These are phyloP conservation scores for Cytospora leucostoma DNA, from an alignment of 2,329 filamentous ascomycete genomes.

Conservation along the genomic window DNA sequence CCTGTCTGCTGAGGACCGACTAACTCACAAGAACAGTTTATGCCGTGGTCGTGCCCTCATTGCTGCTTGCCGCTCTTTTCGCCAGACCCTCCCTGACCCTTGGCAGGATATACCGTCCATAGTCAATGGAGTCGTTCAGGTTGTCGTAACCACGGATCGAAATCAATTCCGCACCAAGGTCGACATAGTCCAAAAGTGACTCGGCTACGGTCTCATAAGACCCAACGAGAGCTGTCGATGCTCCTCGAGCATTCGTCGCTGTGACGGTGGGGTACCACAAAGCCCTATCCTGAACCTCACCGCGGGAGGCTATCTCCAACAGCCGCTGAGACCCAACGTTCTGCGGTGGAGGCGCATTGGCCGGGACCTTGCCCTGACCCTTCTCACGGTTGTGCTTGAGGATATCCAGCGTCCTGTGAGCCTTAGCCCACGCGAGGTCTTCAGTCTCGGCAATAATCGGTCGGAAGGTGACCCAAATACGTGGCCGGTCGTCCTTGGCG, in stretches of 20 bases:
- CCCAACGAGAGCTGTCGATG: conserved; percentile 60
- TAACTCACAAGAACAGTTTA: background rate
- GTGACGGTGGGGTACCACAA: conserved; percentile 66
- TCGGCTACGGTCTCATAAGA: conserved; percentile 54
- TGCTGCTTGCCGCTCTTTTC: background rate
- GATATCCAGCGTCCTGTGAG: conserved; percentile 55
- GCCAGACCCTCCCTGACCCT: conserved; percentile 44
- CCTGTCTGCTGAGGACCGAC: background rate
- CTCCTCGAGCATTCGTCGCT: conserved; percentile 60
- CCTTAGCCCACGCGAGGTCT: conserved; percentile 63
- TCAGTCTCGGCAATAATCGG: conserved; percentile 63
- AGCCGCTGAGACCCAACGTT: conserved; percentile 62
- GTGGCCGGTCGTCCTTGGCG: conserved; percentile 47
- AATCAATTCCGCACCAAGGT: conserved; percentile 57
- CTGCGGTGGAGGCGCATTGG: conserved; percentile 46
- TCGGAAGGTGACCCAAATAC: conserved; percentile 66
- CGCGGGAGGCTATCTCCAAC: conserved; percentile 56
- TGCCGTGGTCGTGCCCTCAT: background rate
- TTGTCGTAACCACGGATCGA: conserved; percentile 65
- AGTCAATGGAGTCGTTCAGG: conserved; percentile 60
- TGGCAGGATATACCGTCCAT: conserved; percentile 58
- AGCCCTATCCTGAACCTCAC: conserved; percentile 61
- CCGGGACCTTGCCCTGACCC: conserved; percentile 36
- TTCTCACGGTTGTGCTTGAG: conserved; percentile 44
- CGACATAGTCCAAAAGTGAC: conserved; percentile 58